Evolutionary conservation across 2,329 filamentous ascomycete genomes (phyloP), one percentile per base, ranked within the genome.

Genomic region (Aureobasidium vineae): DNA sequence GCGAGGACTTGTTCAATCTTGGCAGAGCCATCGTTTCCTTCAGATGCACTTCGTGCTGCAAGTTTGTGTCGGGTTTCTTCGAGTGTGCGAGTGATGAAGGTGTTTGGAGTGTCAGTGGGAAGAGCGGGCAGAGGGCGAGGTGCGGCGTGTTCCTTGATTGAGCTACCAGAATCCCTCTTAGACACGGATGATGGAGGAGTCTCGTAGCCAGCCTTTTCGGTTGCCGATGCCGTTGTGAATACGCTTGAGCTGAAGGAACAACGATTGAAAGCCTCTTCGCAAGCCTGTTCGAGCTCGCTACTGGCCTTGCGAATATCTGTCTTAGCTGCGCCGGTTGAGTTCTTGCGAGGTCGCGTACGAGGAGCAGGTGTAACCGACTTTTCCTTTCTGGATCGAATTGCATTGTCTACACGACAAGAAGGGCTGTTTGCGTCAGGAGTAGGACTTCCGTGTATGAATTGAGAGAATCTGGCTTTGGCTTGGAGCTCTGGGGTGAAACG

Each of bases 191-290:
- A 83, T 5, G 82, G 80, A 33, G 85, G 84, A 2, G 85, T 85
- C 41, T 85, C 81, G 36, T 77, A 79, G 13, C 72, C 76, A 31
- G 75, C 75, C 66, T 75, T 79, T 10, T 77, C 77, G 7, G 79
- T 78, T 4, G 75, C 73, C 21, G 78, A 77, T 31, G 71, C 71
- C 23, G 67, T 45, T 3, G 69, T 68, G 10, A 68, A 67, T 0
- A 81, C 76, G 60, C 81, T 85, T 2, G 84, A 84, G 52, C 81
- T 81, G 26, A 84, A 77, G 0, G 83, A 88, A 65, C 80, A 83
- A 71, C 89, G 87, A 73, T 91, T 93, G 80, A 98, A 97, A 1
- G 93, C 93, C 73, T 95, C 91, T 73, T 98, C 93, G 73, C 93
- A 96, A 67, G 95, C 91, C 76, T 92, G 91, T 59, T 92, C 91